phyloP scores from a whole-genome alignment of 768 basidiomycete genomes.

The Gloeopeniophorella convolvens region DNA sequence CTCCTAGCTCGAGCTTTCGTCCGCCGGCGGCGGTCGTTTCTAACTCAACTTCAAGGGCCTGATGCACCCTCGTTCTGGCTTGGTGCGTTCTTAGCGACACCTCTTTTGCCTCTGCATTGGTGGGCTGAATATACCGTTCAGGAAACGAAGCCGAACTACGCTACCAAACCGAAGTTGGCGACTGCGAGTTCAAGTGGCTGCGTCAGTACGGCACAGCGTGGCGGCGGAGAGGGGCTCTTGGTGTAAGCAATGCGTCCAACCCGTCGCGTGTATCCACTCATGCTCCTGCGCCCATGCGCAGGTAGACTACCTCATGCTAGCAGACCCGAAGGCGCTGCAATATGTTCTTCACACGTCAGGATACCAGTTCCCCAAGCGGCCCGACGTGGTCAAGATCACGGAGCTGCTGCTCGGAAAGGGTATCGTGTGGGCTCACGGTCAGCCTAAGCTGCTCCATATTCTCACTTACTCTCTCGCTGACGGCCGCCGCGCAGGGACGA shows the following conservation, averaged over 20 bases:
- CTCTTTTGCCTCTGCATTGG: background rate
- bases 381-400: slow-evolving; percentile 5
- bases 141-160: slow-evolving; percentile 24
- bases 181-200: slow-evolving; percentile 23
- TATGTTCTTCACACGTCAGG: slow-evolving; percentile 28
- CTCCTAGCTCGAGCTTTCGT: too few species aligned
- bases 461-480: background rate
- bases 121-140: slow-evolving; percentile 4
- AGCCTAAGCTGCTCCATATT: background rate
- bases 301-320: background rate
- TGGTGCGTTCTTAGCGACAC: background rate
- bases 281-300: slow-evolving; percentile 8
- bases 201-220: slow-evolving; percentile 25
- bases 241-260: slow-evolving; percentile 16
- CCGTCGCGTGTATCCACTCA: background rate
- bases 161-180: slow-evolving; percentile 26
- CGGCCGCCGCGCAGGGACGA: slow-evolving; percentile 11
- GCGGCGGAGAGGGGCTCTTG: slow-evolving; percentile 19
- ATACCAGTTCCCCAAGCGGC: slow-evolving; percentile 23
- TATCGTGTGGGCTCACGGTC: slow-evolving; percentile 22
- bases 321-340: slow-evolving; percentile 24
- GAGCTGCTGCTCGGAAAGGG: slow-evolving; percentile 21
- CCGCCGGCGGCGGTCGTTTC: slow-evolving; percentile 4
- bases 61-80: slow-evolving; percentile 5
- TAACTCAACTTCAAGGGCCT: slow-evolving; percentile 13